Percentiles rank a stretch among this genome's conserved stretches.
These are phyloP conservation scores for Ogataea populi-albae DNA, from an alignment of 805 yeast genomes.

Conservation along the genomic window DNA sequence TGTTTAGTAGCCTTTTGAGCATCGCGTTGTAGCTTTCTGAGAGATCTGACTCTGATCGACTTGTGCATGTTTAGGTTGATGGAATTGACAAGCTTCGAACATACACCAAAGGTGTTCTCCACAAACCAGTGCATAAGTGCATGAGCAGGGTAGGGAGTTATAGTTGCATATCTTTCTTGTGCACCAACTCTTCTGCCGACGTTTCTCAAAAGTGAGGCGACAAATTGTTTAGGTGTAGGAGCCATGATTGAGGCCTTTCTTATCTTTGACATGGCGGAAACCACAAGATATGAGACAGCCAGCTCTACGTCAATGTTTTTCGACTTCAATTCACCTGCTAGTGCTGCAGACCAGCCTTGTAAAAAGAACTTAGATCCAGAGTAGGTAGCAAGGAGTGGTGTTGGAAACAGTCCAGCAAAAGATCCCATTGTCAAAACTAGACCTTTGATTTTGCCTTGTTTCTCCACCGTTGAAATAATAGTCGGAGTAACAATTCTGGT, in stretches of 20 bases:
- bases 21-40: constrained; percentile 60
- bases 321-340: constrained; percentile 77
- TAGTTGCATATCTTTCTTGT: constrained; percentile 81
- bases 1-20: constrained; percentile 4
- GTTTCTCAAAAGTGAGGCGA: constrained; percentile 60
- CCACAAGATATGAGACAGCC: constrained; percentile 82
- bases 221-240: constrained; percentile 82
- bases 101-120: constrained; percentile 79
- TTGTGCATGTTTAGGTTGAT: constrained; percentile 76
- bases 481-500: constrained; percentile 77
- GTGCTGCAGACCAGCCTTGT: constrained; percentile 87
- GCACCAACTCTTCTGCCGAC: constrained; percentile 90
- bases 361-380: constrained; percentile 95
- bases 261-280: constrained; percentile 94
- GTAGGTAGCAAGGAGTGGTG: constrained; percentile 89
- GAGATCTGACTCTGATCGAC: constrained; percentile 76
- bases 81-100: constrained; percentile 62
- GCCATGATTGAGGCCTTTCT: constrained; percentile 69
- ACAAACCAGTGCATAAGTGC: constrained; percentile 86
- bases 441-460: constrained; percentile 51
- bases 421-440: constrained; percentile 94
- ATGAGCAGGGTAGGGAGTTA: constrained; percentile 92
- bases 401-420: constrained; percentile 90
- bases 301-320: constrained; percentile 81
- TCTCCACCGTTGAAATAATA: constrained; percentile 53